Base-by-base conservation (phyloP, 2,329 filamentous ascomycete species). In the Magnaporthiopsis poae region DNA sequence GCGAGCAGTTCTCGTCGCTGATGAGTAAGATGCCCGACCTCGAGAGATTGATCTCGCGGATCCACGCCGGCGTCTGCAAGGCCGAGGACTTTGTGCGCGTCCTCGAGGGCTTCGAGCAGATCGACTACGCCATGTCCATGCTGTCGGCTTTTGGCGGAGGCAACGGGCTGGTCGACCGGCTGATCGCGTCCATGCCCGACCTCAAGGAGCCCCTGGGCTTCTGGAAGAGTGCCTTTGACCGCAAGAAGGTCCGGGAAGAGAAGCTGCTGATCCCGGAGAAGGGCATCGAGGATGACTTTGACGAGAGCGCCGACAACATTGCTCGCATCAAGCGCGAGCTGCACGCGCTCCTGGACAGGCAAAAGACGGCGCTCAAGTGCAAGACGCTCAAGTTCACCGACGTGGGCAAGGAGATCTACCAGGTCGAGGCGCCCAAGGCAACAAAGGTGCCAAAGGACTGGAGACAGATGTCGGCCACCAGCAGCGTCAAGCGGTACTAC, bases 381-480 rank as follows among this genome's bases (percentile, higher is more conserved):
- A 90, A 84, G 70, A 84, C 84, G 0, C 83, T 94, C 69, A 88
- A 88, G 73, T 95, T 88, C 72, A 87, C 87, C 35, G 91, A 98
- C 74, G 90, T 96, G 9, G 95, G 95, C 68, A 99, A 99, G 75
- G 95, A 99, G 74, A 91, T 99, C 65, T 98, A 96, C 78, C 94
- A 99, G 77, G 83, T 99, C 13, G 95, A 99, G 75, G 89, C 91
- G 0, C 94, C 95, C 0, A 96, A 95, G 76, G 80, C 80, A 0
- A 81, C 91, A 73, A 96, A 96, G 76, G 87, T 99, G 2, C 95
- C 95, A 0, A 90, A 90, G 70, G 86, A 81, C 72, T 99, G 95
- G 93, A 88, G 92, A 69, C 94, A 98, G 74, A 97, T 98, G 92
- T 98, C 95, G 5, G 90, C 93, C 0, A 98, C 95, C 0, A 86